Evolutionary conservation across 2,329 filamentous ascomycete species (phyloP).

Genomic region (Cladobotryum protrusum): DNA sequence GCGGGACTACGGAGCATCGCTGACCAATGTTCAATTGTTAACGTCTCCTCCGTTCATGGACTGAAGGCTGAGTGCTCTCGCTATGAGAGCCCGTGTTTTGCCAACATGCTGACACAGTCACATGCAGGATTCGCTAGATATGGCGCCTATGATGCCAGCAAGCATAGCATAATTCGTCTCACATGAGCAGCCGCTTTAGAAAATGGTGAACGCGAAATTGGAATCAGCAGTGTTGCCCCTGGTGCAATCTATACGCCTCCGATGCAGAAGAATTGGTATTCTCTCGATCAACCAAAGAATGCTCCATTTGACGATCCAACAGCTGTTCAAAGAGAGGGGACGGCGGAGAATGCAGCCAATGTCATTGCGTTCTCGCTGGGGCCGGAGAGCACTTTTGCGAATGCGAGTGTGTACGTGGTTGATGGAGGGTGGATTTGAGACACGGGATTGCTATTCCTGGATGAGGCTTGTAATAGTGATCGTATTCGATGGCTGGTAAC

Average conservation of each 20-base stretch:
- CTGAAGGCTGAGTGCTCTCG: constrained; percentile 20
- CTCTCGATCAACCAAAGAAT: constrained; percentile 23
- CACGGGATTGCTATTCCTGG: no score
- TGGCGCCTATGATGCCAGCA: constrained; percentile 29
- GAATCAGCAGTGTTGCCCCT: constrained; percentile 39
- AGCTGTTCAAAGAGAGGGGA: constrained; percentile 38
- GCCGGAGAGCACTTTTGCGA: constrained; percentile 41
- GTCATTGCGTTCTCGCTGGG: constrained; percentile 43
- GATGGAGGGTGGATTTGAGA: constrained; percentile 34
- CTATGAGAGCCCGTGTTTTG: no score
- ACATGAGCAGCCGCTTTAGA: constrained; percentile 27
- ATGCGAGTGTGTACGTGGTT: constrained; percentile 38
- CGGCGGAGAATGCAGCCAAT: constrained; percentile 40
- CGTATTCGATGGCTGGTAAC: no score
- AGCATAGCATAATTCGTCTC: constrained; percentile 29
- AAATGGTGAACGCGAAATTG: constrained; percentile 35
- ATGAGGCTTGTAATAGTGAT: no score
- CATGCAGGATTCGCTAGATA: constrained; percentile 24
- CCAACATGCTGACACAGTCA: not conserved
- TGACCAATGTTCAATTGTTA: constrained; percentile 52
- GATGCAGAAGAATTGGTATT: constrained; percentile 38
- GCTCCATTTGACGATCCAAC: constrained; percentile 37
- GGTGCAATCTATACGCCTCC: constrained; percentile 44
- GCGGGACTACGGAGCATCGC: constrained; percentile 38
- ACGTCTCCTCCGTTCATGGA: constrained; percentile 47